Evolutionary conservation across 2,329 filamentous ascomycete genomes (phyloP).

Genomic region (Sporothrix brasiliensis): DNA sequence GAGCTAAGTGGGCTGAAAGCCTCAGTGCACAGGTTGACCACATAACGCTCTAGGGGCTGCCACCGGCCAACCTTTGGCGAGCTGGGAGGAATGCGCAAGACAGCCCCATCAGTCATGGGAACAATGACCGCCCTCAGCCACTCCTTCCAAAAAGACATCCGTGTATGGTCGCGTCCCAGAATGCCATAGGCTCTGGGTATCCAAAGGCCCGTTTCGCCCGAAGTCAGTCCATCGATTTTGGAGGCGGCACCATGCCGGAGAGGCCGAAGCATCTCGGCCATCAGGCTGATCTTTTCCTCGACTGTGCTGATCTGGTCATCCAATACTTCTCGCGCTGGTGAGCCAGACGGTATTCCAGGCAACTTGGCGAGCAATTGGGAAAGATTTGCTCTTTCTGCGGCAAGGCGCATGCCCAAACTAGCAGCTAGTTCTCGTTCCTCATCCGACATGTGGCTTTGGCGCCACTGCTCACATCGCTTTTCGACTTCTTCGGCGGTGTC

Average conservation of each 20-base stretch:
- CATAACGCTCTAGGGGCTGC: slow-evolving; percentile 95
- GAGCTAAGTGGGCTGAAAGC: slow-evolving; percentile 90
- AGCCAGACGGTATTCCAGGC: slow-evolving; percentile 78
- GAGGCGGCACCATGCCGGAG: slow-evolving; percentile 92
- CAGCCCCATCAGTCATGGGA: slow-evolving; percentile 87
- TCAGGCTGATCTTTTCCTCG: slow-evolving; percentile 94
- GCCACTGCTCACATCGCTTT: slow-evolving; percentile 80
- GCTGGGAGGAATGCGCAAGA: slow-evolving; percentile 81
- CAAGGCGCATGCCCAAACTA: slow-evolving; percentile 85
- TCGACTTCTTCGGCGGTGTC: slow-evolving; percentile 83
- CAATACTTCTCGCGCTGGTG: slow-evolving; percentile 75
- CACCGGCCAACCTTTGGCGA: slow-evolving; percentile 90
- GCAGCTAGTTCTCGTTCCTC: slow-evolving; percentile 90
- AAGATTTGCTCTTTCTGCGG: slow-evolving; percentile 82
- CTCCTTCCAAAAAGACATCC: slow-evolving; percentile 96
- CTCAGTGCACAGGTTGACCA: slow-evolving; percentile 94
- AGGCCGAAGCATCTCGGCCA: slow-evolving; percentile 93
- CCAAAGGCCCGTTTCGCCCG: slow-evolving; percentile 95
- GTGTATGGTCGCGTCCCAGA: slow-evolving; percentile 77
- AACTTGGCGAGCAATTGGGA: slow-evolving; percentile 85
- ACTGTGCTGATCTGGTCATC: slow-evolving; percentile 95
- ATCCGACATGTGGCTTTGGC: slow-evolving; percentile 82
- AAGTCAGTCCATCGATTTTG: slow-evolving; percentile 94
- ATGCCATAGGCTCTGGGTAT: slow-evolving; percentile 92
- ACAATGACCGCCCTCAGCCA: slow-evolving; percentile 94